Percentiles rank a stretch among this genome's conserved stretches.
Conservation (phyloP, 331 rosid genomes). For the Cucumis variabilis region DNA sequence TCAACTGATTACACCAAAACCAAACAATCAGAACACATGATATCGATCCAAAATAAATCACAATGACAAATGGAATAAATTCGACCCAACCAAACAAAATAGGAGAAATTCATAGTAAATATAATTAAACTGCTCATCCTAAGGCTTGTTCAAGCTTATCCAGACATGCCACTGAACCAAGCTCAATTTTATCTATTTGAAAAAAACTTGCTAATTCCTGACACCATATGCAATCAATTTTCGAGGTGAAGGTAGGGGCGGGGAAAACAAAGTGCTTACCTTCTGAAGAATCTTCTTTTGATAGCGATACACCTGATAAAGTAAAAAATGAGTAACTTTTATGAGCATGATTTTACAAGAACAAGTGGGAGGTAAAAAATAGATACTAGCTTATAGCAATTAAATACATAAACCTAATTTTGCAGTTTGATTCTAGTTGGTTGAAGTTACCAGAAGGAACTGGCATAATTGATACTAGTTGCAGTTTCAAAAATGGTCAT, state of each 20-base stretch:
- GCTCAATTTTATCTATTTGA: background rate
- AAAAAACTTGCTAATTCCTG: background rate
- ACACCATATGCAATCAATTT: background rate
- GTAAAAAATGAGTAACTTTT: constrained; percentile 32
- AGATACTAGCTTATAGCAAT: no score
- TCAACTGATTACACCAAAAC: constrained; percentile 59
- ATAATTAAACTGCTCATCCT: background rate
- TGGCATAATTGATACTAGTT: no score
- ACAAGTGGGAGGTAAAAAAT: no score
- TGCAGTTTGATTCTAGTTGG: no score
- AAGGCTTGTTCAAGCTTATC: background rate
- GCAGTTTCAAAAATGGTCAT: no score
- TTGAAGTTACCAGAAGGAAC: no score
- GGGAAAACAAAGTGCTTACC: background rate
- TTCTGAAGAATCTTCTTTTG: constrained; percentile 91
- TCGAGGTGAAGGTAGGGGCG: background rate
- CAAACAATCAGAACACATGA: constrained; percentile 9
- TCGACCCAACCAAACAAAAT: background rate
- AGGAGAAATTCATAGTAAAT: background rate
- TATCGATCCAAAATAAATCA: background rate
- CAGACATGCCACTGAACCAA: background rate
- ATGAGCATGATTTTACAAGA: constrained; percentile 8
- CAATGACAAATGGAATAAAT: background rate
- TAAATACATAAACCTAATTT: no score
- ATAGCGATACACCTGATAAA: constrained; percentile 80